Evolutionary conservation across 345 rosid species (phyloP).

Genomic region (Brassica cretica): DNA sequence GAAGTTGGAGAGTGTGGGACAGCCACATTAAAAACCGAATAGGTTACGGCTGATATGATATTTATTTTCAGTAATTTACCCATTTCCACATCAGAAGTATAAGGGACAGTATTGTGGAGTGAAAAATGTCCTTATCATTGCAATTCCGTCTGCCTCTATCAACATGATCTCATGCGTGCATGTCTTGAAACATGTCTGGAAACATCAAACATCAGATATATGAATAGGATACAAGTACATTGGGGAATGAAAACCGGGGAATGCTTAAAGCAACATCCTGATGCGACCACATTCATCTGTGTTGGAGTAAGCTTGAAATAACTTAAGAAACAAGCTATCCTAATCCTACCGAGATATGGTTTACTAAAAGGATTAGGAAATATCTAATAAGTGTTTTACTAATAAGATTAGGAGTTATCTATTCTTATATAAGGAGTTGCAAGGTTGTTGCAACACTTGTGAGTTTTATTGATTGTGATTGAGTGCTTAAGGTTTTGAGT

Average conservation of each 20-base stretch:
- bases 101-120: not conserved
- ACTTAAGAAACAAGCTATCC: too few relatives aligned
- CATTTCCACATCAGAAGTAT: not conserved
- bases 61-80: not conserved
- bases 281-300: not conserved
- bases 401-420: too few relatives aligned
- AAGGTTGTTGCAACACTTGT: too few relatives aligned
- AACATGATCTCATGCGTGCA: not conserved
- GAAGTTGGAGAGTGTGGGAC: not conserved
- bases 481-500: too few relatives aligned
- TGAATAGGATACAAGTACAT: not conserved
- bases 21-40: not conserved
- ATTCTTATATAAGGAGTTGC: too few relatives aligned
- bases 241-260: not conserved
- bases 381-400: too few relatives aligned
- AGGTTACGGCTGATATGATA: not conserved
- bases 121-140: not conserved
- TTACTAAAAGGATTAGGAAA: too few relatives aligned
- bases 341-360: too few relatives aligned
- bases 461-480: too few relatives aligned
- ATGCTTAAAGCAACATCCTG: not conserved
- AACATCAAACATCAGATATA: not conserved
- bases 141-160: not conserved
- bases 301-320: too few relatives aligned
- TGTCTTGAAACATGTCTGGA: not conserved